Conservation (phyloP, 768 basidiomycete species). For the Phlebiopsis flavidoalba region DNA sequence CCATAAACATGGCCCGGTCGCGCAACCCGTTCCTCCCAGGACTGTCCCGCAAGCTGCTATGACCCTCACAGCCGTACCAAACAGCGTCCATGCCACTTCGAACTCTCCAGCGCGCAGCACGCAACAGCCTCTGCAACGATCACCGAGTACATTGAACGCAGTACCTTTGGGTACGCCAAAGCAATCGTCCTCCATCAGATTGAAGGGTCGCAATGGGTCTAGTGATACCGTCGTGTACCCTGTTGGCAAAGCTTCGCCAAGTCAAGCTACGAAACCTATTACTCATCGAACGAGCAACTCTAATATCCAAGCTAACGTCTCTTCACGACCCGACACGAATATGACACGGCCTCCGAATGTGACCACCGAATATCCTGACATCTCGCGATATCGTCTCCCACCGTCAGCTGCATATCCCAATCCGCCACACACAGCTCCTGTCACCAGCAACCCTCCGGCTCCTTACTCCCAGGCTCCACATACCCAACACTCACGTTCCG, state of each 20-base stretch:
- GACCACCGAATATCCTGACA: conserved; percentile 23
- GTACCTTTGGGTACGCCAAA: conserved; percentile 9
- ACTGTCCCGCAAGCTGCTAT: not conserved
- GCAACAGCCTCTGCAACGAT: conserved; percentile 2
- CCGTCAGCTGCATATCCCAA: conserved; percentile 9
- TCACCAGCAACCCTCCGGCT: not conserved
- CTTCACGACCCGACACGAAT: conserved; percentile 23
- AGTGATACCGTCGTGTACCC: conserved; percentile 21
- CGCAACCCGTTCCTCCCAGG: not conserved
- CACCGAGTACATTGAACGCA: conserved; percentile 4
- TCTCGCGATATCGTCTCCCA: conserved; percentile 22
- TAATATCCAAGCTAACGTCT: conserved; percentile 16
- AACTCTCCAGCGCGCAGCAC: conserved; percentile 6
- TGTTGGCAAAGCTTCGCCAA: conserved; percentile 18
- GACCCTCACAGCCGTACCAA: not conserved
- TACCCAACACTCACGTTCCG: conserved; percentile 5
- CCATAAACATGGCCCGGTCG: not conserved
- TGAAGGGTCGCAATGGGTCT: conserved; percentile 23
- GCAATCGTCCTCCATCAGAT: conserved; percentile 18
- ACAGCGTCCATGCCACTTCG: not conserved
- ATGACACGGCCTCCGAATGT: conserved; percentile 16
- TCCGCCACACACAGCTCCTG: not conserved
- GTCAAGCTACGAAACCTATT: conserved; percentile 14
- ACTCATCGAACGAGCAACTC: conserved; percentile 15
- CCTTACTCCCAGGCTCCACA: not conserved